phyloP scores from a whole-genome alignment of 306 rosid genomes.

The Prunus persica region Prunus_persica_NCBIv2 NC_034013.1:11478001-11478500 shows the following conservation, averaged over 20 bases:
- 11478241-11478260: not conserved
- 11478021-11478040: not conserved
- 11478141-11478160: not conserved
- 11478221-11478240: not conserved
- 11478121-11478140: constrained; percentile 1
- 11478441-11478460: constrained; percentile 76
- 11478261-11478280: constrained; percentile 39
- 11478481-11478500: constrained; percentile 22
- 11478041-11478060: not conserved
- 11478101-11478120: not conserved
- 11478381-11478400: not conserved
- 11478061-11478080: constrained; percentile 27
- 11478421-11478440: constrained; percentile 76
- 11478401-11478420: constrained; percentile 44
- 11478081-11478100: not conserved
- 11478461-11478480: constrained; percentile 96
- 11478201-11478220: constrained; percentile 15
- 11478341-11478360: constrained; percentile 43
- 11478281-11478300: constrained; percentile 49
- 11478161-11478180: not conserved
- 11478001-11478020: not conserved
- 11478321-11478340: constrained; percentile 69
- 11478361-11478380: constrained; percentile 34
- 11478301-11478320: constrained; percentile 57
- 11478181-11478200: not conserved